Evolutionary conservation across 2,329 filamentous ascomycete genomes (phyloP).

Genomic region (Chaetothyriales sp.): DNA sequence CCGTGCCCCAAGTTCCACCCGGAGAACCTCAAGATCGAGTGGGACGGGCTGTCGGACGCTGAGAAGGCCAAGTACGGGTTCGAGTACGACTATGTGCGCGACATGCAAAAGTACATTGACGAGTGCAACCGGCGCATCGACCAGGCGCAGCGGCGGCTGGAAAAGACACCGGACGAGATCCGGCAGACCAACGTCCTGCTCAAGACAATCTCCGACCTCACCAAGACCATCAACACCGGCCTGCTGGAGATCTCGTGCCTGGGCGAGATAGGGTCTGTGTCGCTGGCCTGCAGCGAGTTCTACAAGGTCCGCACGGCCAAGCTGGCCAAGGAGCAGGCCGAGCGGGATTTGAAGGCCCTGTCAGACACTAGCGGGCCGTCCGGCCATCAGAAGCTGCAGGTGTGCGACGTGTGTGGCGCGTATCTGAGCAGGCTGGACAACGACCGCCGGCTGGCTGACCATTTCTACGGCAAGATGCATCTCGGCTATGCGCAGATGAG

Average conservation of each 20-base stretch:
- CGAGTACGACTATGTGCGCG: conserved; percentile 90
- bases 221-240: conserved; percentile 62
- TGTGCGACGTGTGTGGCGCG: conserved; percentile 95
- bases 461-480: conserved; percentile 99
- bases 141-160: conserved; percentile 68
- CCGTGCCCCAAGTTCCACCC: conserved; percentile 77
- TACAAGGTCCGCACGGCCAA: conserved; percentile 70
- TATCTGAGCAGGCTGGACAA: conserved; percentile 89
- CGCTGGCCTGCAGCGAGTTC: conserved; percentile 70
- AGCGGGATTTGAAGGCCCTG: conserved; percentile 76
- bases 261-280: conserved; percentile 66
- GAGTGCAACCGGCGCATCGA: conserved; percentile 94
- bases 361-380: conserved; percentile 84
- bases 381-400: conserved; percentile 94
- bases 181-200: conserved; percentile 81
- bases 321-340: conserved; percentile 65
- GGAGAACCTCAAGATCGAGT: conserved; percentile 77
- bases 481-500: conserved; percentile 96
- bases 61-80: conserved; percentile 72
- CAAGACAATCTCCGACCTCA: conserved; percentile 70
- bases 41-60: conserved; percentile 54
- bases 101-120: conserved; percentile 92
- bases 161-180: conserved; percentile 97
- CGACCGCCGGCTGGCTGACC: conserved; percentile 80
- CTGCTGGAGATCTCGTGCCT: conserved; percentile 75